These are phyloP conservation scores for Herpotrichia juniperi DNA, from an alignment of 2,329 filamentous ascomycete genomes.

Conservation along the genomic window DNA sequence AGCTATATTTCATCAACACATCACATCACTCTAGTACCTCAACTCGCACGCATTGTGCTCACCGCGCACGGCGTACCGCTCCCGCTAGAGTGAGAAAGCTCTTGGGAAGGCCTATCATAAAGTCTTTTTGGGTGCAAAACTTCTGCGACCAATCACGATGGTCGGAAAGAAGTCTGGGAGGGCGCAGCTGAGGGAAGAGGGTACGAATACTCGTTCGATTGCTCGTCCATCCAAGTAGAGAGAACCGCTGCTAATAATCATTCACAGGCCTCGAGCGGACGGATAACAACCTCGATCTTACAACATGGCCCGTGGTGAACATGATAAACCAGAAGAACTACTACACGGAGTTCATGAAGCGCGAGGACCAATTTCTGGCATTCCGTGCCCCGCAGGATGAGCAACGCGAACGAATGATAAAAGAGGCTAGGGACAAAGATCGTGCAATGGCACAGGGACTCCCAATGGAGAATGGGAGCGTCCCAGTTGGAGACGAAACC, in stretches of 20 bases:
- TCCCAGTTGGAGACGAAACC: slow-evolving; percentile 33
- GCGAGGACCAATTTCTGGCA: slow-evolving; percentile 93
- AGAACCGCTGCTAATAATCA: slow-evolving; percentile 12
- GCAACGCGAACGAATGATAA: slow-evolving; percentile 80
- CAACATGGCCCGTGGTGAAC: slow-evolving; percentile 88
- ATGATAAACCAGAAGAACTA: slow-evolving; percentile 99
- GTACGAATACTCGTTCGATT: slow-evolving; percentile 35
- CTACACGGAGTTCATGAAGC: slow-evolving; percentile 91
- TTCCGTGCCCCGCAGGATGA: slow-evolving; percentile 88
- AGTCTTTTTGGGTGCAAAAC: not conserved
- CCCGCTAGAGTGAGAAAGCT: not conserved
- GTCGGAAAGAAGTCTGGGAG: slow-evolving; percentile 71
- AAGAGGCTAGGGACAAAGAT: slow-evolving; percentile 86
- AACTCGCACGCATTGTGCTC: not conserved
- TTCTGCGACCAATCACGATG: slow-evolving; percentile 49
- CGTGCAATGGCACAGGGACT: slow-evolving; percentile 79
- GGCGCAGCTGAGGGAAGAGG: slow-evolving; percentile 66
- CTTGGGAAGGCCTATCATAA: not conserved
- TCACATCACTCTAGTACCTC: not conserved
- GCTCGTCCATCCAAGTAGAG: not conserved
- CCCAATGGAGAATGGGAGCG: slow-evolving; percentile 46
- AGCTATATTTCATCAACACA: not conserved
- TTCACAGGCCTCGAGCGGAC: slow-evolving; percentile 85
- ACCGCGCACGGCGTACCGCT: too few species aligned
- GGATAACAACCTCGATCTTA: slow-evolving; percentile 97